These are phyloP conservation scores for Talaromyces sp. DNA, from an alignment of 2,329 filamentous ascomycete genomes.

Conservation along the genomic window DNA sequence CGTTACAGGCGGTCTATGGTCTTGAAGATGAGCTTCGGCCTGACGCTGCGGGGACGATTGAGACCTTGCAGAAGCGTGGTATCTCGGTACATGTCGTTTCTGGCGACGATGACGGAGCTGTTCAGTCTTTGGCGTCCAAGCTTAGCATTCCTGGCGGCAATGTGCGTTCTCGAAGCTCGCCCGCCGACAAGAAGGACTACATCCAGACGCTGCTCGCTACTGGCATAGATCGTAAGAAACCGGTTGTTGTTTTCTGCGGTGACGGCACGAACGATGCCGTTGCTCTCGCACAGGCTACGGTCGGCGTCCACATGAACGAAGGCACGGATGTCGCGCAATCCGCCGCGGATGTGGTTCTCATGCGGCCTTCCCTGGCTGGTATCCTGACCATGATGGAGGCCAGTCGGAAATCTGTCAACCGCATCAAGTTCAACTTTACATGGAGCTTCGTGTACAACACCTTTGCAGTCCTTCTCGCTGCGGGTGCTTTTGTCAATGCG, in stretches of 20 bases:
- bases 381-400: constrained; percentile 43
- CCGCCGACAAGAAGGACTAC: constrained; percentile 1
- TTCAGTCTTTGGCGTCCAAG: background rate
- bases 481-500: constrained; percentile 58
- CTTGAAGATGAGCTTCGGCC: background rate
- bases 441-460: constrained; percentile 69
- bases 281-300: constrained; percentile 63
- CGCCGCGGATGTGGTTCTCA: constrained; percentile 65
- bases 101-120: background rate
- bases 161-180: background rate
- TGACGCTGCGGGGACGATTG: background rate
- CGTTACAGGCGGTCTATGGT: background rate
- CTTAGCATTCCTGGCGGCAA: background rate
- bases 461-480: constrained; percentile 61
- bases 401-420: constrained; percentile 29
- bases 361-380: constrained; percentile 52
- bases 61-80: background rate
- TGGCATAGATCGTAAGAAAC: background rate
- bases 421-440: constrained; percentile 63
- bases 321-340: constrained; percentile 59
- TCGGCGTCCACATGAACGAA: constrained; percentile 65
- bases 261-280: constrained; percentile 76
- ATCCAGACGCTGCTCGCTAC: background rate
- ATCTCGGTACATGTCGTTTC: background rate
- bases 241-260: constrained; percentile 62